These are phyloP conservation scores for Tolypocladium endophyticum DNA, from an alignment of 2,329 filamentous ascomycete genomes.

Conservation along the genomic window DNA sequence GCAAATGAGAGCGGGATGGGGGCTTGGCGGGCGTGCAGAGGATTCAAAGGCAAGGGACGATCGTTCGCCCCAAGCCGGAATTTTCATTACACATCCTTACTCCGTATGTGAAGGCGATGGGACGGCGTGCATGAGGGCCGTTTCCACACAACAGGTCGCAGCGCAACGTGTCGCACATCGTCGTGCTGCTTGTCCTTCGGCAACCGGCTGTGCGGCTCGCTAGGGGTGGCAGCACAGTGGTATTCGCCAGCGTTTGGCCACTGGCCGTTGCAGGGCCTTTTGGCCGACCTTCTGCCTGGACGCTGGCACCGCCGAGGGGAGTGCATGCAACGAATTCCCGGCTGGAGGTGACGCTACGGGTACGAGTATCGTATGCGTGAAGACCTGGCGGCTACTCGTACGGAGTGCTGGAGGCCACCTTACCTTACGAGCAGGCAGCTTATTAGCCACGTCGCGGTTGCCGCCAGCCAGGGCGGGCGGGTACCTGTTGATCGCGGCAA, in stretches of 20 bases:
- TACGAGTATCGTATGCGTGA: no score
- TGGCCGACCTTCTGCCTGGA: neutral
- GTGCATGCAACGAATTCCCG: neutral
- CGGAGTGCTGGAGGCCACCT: no score
- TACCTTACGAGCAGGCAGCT: no score
- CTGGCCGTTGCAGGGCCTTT: neutral
- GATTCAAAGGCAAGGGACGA: neutral
- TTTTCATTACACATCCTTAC: conserved; percentile 9
- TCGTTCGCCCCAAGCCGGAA: neutral
- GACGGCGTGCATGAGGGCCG: no score
- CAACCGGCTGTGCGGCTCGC: neutral
- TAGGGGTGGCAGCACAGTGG: neutral
- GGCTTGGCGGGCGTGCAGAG: neutral
- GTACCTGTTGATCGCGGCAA: neutral
- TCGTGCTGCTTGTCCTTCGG: neutral
- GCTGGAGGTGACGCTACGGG: neutral
- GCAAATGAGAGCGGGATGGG: neutral
- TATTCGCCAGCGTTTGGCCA: neutral
- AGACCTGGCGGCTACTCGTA: no score
- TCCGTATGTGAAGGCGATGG: neutral
- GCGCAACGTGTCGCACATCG: neutral
- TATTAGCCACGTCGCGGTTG: no score
- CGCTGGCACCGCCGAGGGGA: neutral
- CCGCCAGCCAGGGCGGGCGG: neutral
- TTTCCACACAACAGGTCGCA: neutral